Evolutionary conservation across 208 protist species (phyloP), one percentile per base, ranked within the genome.

Genomic region (Wallacemonas collosoma): DNA sequence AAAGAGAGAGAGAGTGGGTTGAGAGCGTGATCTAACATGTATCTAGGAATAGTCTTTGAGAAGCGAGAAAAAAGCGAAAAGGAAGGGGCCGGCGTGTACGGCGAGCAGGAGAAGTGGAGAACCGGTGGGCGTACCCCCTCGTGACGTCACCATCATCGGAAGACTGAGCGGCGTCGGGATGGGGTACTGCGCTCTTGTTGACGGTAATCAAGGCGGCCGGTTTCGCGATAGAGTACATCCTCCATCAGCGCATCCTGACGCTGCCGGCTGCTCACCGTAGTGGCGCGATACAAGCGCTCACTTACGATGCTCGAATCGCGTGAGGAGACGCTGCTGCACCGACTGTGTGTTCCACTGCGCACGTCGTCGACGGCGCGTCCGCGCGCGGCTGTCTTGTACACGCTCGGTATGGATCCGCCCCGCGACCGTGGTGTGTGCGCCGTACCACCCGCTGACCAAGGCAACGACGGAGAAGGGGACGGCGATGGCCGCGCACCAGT

Each of bases 201-300:
- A 12, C 44, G 38, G 17, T 56, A 55, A 2, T 72, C 48, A 1
- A 55, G 39, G 26, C 45, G 64, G 15, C 51, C 54, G 55, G 69
- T 5, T 71, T 39, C 17, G 48, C 15, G 48, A 39, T 62, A 56
- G 36, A 63, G 1, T 1, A 50, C 14, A 3, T 36, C 54, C 7
- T 65, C 66, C n/a, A 48, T 45, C 14, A 43, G 68, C 64, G 39
- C 71, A 71, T 71, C 51, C 41, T 85, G 72, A 26, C 75, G 79
- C 58, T 76, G 71, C 9, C 80, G 75, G 47, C 87, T 95, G 76
- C 83, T 89, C 43, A 72, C 88, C n/a, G 90, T 93, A 8, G 85
- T 66, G 6, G 86, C 82, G 68, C 73, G 81, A 61, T 90, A 95
- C 39, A 95, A 71, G 9, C 90, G 83, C 60, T 95, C 90, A 54